Base-by-base conservation (phyloP, 495 filamentous ascomycete genomes). In the Aspergillus bertholletiae region DNA sequence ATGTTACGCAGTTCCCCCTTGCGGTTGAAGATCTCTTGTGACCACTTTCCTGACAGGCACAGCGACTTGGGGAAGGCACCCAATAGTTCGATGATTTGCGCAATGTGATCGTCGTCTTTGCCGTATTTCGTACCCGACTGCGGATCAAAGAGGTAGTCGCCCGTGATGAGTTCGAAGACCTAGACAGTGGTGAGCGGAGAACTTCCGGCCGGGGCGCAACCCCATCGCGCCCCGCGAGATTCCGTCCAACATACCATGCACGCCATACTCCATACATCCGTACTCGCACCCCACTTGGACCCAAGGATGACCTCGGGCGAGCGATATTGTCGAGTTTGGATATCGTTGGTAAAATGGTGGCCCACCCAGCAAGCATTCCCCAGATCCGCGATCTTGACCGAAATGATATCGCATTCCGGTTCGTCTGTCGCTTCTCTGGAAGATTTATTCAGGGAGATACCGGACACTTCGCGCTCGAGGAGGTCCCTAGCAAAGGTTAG, bases 211-310 rank as follows among this genome's bases (percentile, higher is more conserved):
- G 26, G 26, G 26, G 26, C 26, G 26, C 26, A 4, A 28, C 26
- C 26, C 28, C 28, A 30, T 30, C n/a, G n/a, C n/a, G n/a, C n/a
- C n/a, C 21, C 8, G 4, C 11, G 5, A 7, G 23, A 8, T 21
- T 2, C 11, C 27, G 7, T 27, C 24, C 13, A 13, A 62, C 81
- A 49, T 78, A 97, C 95, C 94, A 99, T 99, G 60, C 88, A 88
- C 21, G 95, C 90, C 94, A 99, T 99, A 73, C 95, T 97, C 94
- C 94, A 99, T 17, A 99, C 87, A 68, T 99, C 94, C 2, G 94
- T 97, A 65, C 94, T 97, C 4, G 94, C 94, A 48, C 94, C 94
- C 94, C 94, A 99, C 74, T 97, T 97, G 1, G 92, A 85, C 39
- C 94, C 94, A 17, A 99, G 74, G 41, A 99, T 97, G 24, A 99